Base-by-base conservation (phyloP, 2,329 filamentous ascomycete genomes). In the Hypoxylon sp. region DNA sequence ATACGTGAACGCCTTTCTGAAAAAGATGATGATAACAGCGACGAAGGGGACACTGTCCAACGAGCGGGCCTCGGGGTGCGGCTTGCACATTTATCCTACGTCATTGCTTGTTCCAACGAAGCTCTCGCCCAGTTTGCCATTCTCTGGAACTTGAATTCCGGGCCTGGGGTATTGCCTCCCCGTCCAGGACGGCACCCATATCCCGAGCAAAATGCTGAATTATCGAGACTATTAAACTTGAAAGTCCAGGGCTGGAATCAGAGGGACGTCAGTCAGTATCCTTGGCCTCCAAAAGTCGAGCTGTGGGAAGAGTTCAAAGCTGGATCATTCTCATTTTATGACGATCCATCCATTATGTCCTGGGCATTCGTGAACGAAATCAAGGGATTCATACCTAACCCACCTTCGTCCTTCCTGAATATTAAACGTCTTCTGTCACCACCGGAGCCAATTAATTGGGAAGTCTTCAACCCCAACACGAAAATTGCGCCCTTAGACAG, bases 81-180 rank as follows among this genome's bases (percentile, higher is more conserved):
- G 14, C 13, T 50, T 11, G 38, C 11, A 2, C 55, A 51, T 25
- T 32, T 50, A 7, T 14, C 25, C 9, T 23, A 32, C 3, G 23
- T 46, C 2, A 25, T 25, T 3, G 23, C 19, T 3, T 14, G 1
- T 17, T 52, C 64, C 13, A 13, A 9, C 1, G 45, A 45, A 0
- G 5, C 19, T 3, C 52, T 74, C 6, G 51, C 25, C 2, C 68
- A 74, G 46, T 52, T 71, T 2, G 70, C 70, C 11, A 19, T 32
- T 4, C 36, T 63, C 43, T 71, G 70, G 70, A 67, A 71, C 14
- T 11, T 17, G n/a, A 52, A 65, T 9, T 25, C 63, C 1, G 28
- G 41, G 1, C 32, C 11, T 1, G 62, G 51, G 1, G 46, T 28
- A 7, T 60, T 64, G 10, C 62, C 67, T 2, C 50, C 51, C 0